Conservation (phyloP, 2,329 filamentous ascomycete genomes). For the Cladophialophora bantiana region DNA sequence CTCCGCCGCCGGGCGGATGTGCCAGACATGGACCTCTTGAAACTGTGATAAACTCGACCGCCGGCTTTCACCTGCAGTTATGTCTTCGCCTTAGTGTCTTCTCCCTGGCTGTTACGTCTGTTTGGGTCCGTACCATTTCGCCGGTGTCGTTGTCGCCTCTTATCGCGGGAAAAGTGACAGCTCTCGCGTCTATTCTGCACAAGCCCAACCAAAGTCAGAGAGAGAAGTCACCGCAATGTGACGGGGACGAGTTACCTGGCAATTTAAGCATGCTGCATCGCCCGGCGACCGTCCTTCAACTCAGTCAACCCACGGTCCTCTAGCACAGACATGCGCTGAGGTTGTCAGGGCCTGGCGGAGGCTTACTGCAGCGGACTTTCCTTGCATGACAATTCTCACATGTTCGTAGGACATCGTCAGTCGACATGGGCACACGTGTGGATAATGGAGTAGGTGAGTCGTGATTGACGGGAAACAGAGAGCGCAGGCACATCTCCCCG, state of each 20-base stretch:
- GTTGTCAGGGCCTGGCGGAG: not conserved
- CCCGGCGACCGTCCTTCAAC: not conserved
- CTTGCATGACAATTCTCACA: not conserved
- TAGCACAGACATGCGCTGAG: not conserved
- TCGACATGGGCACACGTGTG: not conserved
- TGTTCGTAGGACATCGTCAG: not conserved
- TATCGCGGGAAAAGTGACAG: conserved; percentile 2
- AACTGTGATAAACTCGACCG: not conserved
- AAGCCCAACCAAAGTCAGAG: not conserved
- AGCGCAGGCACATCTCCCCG: not conserved
- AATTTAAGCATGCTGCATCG: not conserved
- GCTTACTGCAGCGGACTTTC: conserved; percentile 1
- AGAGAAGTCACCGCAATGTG: not conserved
- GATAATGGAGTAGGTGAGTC: not conserved
- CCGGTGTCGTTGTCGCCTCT: not conserved
- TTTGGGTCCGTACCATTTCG: not conserved
- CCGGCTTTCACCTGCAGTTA: not conserved
- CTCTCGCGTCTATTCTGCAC: not conserved
- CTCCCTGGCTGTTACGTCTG: not conserved
- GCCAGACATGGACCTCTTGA: not conserved
- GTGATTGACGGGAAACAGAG: not conserved
- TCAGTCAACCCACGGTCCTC: not conserved
- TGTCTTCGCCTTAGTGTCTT: not conserved
- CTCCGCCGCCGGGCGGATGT: not conserved
- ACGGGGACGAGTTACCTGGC: not conserved